Base-by-base conservation (phyloP, 2,329 filamentous ascomycete species). In the Pseudogymnoascus sp. region DNA sequence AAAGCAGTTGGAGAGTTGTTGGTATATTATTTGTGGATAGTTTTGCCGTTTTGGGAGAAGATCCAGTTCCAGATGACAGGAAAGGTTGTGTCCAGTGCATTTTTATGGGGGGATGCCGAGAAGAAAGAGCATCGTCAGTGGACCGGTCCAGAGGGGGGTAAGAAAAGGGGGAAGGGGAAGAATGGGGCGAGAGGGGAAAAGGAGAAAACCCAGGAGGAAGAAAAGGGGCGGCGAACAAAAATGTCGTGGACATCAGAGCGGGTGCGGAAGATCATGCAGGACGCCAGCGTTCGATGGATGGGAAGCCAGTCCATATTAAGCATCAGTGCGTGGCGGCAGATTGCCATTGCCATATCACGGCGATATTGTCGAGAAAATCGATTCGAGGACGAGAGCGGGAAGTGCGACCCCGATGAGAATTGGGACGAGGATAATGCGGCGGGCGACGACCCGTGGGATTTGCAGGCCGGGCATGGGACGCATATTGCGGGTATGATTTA, bases 1-100 rank as follows among this genome's bases (percentile, higher is more conserved):
- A 63, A 62, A 13, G 68, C 71, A 63, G 65, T 70, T 6, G 64
- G 66, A 21, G 67, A 69, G 65, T 68, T 71, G 14, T 38, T 38
- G 56, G 60, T 70, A 14, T 71, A 63, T 69, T 71, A 71, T 65
- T 62, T 71, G n/a, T 72, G 63, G 69, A 65, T 70, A 38, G 66
- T 67, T 44, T 62, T 70, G 60, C 69, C 61, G 61, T 67, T 64
- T 64, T 65, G 19, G 59, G 44, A 64, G 64, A 65, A 63, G 47
- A 33, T 65, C 8, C 14, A 65, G 53, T 65, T 61, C 26, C 6
- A 65, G 42, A 63, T 63, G 14, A 65, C 40, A 24, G 29, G 29
- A 31, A 31, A 31, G 29, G 29, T 14, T 8, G n/a, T 13, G 16
- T 26, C 26, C 2, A 64, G 47, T 16, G 35, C 26, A 40, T 64